Evolutionary conservation across 2,329 filamentous ascomycete genomes (phyloP), one percentile per base, ranked within the genome.

Genomic region (Aspergillus pseudonomiae): DNA sequence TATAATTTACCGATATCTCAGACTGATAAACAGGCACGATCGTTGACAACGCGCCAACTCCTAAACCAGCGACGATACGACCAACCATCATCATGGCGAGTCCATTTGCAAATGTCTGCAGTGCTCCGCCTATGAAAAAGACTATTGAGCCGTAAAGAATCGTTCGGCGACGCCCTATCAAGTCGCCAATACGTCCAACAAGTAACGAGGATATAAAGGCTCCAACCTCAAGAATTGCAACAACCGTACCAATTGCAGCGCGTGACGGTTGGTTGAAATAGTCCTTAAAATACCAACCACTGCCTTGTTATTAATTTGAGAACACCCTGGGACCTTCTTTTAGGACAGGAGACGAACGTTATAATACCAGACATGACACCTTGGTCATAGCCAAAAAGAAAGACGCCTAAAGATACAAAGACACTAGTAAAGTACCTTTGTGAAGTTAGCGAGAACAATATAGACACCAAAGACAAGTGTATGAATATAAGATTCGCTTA

Each of bases 1-100:
- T 24, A 52, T 55, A 59, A 67, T n/a, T 41, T 75, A 77, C 75
- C 50, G 94, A 97, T 73, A 97, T 96, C 76, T 97, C 94, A 52
- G 93, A 94, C 76, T 97, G 93, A 75, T 96, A 97, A 53, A 97
- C 91, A 0, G 94, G 94, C 1, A 97, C 93, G 69, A 97, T 96
- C 55, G 93, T 94, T 0, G 93, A 96, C 54, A 96, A 84, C 74
- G 93, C 91, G 77, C 94, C 94, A 64, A 97, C 92, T 48, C 93
- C 91, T 10, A 96, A 81, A 80, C 94, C 93, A 62, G 92, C 92
- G 76, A 95, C 86, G 67, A 96, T 88, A 77, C 94, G 89, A 14
- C 93, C 92, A 10, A 91, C 73, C 71, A 87, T 84, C 94, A 99
- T 97, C 88, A 97, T 93, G 24, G 89, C 81, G 88, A 98, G 95